Evolutionary conservation across 768 basidiomycete species (phyloP).

Genomic region (Zangia roseola): DNA sequence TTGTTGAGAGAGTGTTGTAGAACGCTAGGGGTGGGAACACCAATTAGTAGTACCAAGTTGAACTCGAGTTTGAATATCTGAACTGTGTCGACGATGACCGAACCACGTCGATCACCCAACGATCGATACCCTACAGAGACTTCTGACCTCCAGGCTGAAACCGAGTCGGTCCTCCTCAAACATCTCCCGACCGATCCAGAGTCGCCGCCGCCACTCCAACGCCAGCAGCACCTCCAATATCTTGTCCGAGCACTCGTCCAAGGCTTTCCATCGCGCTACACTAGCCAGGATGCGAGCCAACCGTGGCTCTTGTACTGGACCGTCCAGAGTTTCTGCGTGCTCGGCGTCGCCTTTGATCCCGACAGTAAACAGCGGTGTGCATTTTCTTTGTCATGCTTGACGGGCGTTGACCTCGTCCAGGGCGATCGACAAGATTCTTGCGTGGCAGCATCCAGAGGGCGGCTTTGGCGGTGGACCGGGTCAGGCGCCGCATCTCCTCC

Average conservation of each 20-base stretch:
- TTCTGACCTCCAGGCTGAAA: conserved; percentile 58
- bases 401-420: conserved; percentile 36
- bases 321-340: conserved; percentile 73
- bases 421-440: conserved; percentile 74
- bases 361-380: conserved; percentile 69
- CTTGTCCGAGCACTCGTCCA: conserved; percentile 71
- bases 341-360: conserved; percentile 79
- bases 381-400: not conserved
- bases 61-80: conserved; percentile 11
- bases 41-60: no score
- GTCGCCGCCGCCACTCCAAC: conserved; percentile 46
- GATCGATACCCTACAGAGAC: conserved; percentile 68
- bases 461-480: conserved; percentile 93
- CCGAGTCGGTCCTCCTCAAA: conserved; percentile 60
- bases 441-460: conserved; percentile 82
- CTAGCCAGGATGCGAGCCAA: conserved; percentile 88
- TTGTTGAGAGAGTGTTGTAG: conserved; percentile 69
- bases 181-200: conserved; percentile 43
- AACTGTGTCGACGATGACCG: conserved; percentile 26
- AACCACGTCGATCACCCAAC: conserved; percentile 39
- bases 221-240: conserved; percentile 70
- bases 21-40: no score
- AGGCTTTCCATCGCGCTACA: conserved; percentile 78
- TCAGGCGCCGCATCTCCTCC: conserved; percentile 82
- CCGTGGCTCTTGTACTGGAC: conserved; percentile 97